phyloP scores from a whole-genome alignment of 768 basidiomycete species.

The Boletus sensibilis region DNA sequence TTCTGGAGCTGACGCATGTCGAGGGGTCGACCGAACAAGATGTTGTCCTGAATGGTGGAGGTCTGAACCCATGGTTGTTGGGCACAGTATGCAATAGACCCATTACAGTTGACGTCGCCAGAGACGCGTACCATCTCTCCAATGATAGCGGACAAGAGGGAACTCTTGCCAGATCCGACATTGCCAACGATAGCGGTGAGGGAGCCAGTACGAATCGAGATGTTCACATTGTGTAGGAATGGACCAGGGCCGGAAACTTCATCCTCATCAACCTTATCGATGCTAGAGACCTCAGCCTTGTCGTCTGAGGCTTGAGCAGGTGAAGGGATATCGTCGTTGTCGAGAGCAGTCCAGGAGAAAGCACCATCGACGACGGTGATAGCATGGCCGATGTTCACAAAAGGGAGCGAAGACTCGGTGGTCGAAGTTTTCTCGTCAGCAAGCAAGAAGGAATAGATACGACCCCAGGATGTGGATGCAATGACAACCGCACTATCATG shows the following conservation, averaged over 20 bases:
- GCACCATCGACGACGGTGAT: slow-evolving; percentile 21
- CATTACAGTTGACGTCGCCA: slow-evolving; percentile 23
- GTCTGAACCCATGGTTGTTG: slow-evolving; percentile 35
- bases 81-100: slow-evolving; percentile 33
- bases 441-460: slow-evolving; percentile 29
- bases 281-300: slow-evolving; percentile 6
- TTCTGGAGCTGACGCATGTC: slow-evolving; percentile 26
- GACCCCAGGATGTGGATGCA: slow-evolving; percentile 29
- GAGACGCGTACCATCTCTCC: slow-evolving; percentile 31
- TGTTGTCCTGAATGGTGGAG: slow-evolving; percentile 32
- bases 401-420: not conserved
- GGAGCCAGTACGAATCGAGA: slow-evolving; percentile 21
- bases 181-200: slow-evolving; percentile 28
- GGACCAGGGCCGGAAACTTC: slow-evolving; percentile 10
- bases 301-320: not conserved
- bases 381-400: slow-evolving; percentile 17
- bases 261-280: slow-evolving; percentile 9
- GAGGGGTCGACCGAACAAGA: slow-evolving; percentile 31
- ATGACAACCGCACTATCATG: slow-evolving; percentile 24
- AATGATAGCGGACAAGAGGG: slow-evolving; percentile 30
- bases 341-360: slow-evolving; percentile 27
- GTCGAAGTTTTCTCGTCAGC: slow-evolving; percentile 23
- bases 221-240: slow-evolving; percentile 22
- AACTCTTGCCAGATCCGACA: slow-evolving; percentile 31
- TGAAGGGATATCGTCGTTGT: not conserved